Percentiles rank a stretch among this genome's conserved stretches.
Evolutionary conservation across 1,284 basidiomycete species (phyloP).

Genomic region (Apiotrichum laibachii): DNA sequence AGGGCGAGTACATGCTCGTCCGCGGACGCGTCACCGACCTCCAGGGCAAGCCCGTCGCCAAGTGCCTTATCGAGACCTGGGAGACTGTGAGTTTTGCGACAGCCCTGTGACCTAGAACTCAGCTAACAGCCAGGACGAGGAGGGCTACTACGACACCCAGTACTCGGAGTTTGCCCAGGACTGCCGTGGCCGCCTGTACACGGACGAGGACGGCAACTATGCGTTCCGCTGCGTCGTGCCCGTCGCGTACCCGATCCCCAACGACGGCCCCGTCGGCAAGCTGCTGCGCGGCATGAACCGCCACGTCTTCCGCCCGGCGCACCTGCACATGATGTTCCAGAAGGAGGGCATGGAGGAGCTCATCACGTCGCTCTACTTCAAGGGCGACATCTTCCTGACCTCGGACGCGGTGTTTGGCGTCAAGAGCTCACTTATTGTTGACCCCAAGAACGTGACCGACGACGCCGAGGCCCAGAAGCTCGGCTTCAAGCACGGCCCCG

Average conservation of each 20-base stretch:
- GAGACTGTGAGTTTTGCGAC: constrained; percentile 59
- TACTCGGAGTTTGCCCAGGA: constrained; percentile 63
- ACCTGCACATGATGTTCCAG: constrained; percentile 68
- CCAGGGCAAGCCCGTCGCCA: constrained; percentile 64
- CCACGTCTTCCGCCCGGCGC: constrained; percentile 74
- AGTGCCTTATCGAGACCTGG: constrained; percentile 76
- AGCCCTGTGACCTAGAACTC: background rate
- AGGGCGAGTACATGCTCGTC: constrained; percentile 77
- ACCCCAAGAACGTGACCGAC: constrained; percentile 20
- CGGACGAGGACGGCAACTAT: constrained; percentile 65
- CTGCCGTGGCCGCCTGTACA: constrained; percentile 68
- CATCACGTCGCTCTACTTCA: constrained; percentile 70
- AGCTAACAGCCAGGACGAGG: constrained; percentile 49
- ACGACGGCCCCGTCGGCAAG: constrained; percentile 72
- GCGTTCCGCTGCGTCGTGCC: constrained; percentile 75
- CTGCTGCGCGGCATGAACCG: constrained; percentile 62
- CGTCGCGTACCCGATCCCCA: constrained; percentile 73
- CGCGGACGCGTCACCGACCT: constrained; percentile 66
- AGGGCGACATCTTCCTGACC: constrained; percentile 57
- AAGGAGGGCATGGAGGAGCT: constrained; percentile 70
- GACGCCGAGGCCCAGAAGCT: constrained; percentile 19
- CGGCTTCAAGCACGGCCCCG: constrained; percentile 21
- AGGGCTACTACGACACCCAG: constrained; percentile 63
- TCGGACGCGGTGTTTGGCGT: constrained; percentile 29
- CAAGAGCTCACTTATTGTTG: constrained; percentile 21